phyloP scores from a whole-genome alignment of 345 rosid species.

The Atalantia buxifolia region DNA sequence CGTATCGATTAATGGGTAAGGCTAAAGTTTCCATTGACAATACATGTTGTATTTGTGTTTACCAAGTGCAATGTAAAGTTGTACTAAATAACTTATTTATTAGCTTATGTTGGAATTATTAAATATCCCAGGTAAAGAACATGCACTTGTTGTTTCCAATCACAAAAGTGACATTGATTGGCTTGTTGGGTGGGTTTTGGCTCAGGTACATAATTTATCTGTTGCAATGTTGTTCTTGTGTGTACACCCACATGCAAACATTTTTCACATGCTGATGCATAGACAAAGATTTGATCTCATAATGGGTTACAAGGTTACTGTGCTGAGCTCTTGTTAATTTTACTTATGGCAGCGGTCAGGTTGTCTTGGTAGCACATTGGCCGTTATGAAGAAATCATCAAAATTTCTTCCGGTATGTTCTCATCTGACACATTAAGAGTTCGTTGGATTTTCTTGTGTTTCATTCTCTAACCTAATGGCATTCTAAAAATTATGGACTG shows the following conservation, averaged over 20 bases:
- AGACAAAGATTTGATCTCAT: neutral
- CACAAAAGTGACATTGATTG: slow-evolving; percentile 94
- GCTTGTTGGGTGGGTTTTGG: slow-evolving; percentile 95
- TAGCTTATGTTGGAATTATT: slow-evolving; percentile 10
- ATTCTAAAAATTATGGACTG: neutral
- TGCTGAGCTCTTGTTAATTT: slow-evolving; percentile 20
- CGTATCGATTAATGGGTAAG: slow-evolving; percentile 75
- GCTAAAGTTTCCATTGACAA: neutral
- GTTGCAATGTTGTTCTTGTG: slow-evolving; percentile 9
- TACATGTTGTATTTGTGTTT: neutral
- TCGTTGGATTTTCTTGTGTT: slow-evolving; percentile 4
- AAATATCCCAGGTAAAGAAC: slow-evolving; percentile 68
- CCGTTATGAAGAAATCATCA: slow-evolving; percentile 94
- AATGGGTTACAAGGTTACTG: neutral
- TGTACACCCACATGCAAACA: neutral
- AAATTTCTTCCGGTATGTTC: slow-evolving; percentile 84
- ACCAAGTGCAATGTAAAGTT: neutral
- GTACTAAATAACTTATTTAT: slow-evolving; percentile 7
- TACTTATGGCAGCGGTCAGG: slow-evolving; percentile 71
- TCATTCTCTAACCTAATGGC: neutral
- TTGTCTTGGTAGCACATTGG: slow-evolving; percentile 88
- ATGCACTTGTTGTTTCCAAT: slow-evolving; percentile 76
- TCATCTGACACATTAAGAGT: neutral
- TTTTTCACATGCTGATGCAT: neutral
- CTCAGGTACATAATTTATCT: slow-evolving; percentile 58